Evolutionary conservation across 139 green algal species (phyloP).

Genomic region (Asterochloris sp.): DNA sequence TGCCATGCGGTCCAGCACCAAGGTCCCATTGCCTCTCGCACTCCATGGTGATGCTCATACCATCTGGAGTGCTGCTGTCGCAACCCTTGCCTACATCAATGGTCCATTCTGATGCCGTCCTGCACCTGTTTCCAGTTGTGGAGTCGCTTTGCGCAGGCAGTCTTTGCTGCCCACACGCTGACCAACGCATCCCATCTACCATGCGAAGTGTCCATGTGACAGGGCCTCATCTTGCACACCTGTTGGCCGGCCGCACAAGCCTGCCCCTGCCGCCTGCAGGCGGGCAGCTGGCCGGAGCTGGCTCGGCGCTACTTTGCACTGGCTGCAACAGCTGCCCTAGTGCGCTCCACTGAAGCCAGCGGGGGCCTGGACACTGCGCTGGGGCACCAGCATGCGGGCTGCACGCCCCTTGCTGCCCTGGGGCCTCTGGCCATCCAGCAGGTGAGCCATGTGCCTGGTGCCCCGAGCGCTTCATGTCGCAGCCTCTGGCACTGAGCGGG

Average conservation of each 20-base stretch:
- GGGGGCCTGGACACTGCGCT: slow-evolving; percentile 21
- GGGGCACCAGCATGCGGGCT: slow-evolving; percentile 1
- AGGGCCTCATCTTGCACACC: neutral
- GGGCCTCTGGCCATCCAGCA: slow-evolving; percentile 18
- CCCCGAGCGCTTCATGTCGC: no score
- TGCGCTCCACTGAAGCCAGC: slow-evolving; percentile 11
- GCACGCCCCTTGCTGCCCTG: slow-evolving; percentile 15
- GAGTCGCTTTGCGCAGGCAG: neutral
- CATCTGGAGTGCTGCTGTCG: no score
- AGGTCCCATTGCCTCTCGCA: no score
- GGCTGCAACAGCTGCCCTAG: slow-evolving; percentile 38
- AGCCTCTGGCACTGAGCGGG: no score
- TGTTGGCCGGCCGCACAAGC: neutral
- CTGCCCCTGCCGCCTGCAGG: slow-evolving; percentile 6
- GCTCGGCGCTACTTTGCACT: slow-evolving; percentile 42
- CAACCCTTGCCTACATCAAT: no score
- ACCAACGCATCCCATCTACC: neutral
- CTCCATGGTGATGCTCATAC: no score
- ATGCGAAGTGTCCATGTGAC: neutral
- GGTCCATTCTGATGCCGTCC: neutral
- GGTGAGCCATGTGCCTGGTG: no score
- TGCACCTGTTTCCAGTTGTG: neutral
- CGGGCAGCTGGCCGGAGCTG: slow-evolving; percentile 59
- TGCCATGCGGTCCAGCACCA: no score
- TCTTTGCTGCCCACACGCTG: neutral